These are phyloP conservation scores for Moricandia moricandioides DNA, from an alignment of 345 rosid genomes.

Conservation along the genomic window DNA sequence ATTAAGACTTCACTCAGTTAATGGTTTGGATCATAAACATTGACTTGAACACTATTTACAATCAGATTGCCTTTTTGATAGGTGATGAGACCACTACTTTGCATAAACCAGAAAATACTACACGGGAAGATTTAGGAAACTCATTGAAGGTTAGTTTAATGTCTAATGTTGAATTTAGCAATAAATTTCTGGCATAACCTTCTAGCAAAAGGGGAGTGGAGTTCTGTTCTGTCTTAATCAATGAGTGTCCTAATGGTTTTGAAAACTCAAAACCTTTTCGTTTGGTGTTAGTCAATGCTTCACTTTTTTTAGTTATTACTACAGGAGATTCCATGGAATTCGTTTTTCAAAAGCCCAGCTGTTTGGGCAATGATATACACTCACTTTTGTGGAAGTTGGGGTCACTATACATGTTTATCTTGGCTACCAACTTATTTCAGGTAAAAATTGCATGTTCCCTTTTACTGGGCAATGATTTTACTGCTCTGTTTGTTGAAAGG, in stretches of 20 bases:
- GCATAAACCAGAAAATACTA: slow-evolving; percentile 39
- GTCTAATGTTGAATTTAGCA: not conserved
- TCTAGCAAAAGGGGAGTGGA: not conserved
- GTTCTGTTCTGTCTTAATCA: not conserved
- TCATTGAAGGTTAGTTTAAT: slow-evolving; percentile 49
- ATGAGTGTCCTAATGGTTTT: slow-evolving; percentile 2
- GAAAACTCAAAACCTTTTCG: not conserved
- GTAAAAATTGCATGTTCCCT: slow-evolving; percentile 40
- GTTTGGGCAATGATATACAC: slow-evolving; percentile 96
- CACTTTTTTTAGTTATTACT: slow-evolving; percentile 23
- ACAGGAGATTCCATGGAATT: slow-evolving; percentile 89
- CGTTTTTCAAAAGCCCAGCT: slow-evolving; percentile 71
- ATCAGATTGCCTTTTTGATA: slow-evolving; percentile 37
- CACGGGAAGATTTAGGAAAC: slow-evolving; percentile 51
- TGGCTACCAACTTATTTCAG: slow-evolving; percentile 97
- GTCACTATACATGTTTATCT: slow-evolving; percentile 84
- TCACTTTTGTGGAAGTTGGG: slow-evolving; percentile 99
- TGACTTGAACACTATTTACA: slow-evolving; percentile 12
- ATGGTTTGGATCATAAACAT: slow-evolving; percentile 2
- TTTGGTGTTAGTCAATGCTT: slow-evolving; percentile 9
- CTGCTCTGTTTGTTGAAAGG: not conserved
- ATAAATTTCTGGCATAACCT: not conserved
- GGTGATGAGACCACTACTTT: slow-evolving; percentile 43
- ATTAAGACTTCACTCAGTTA: not conserved
- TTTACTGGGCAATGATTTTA: not conserved